Base-by-base conservation (phyloP, 2,329 filamentous ascomycete species). In the Westerdykella aurantiaca region DNA sequence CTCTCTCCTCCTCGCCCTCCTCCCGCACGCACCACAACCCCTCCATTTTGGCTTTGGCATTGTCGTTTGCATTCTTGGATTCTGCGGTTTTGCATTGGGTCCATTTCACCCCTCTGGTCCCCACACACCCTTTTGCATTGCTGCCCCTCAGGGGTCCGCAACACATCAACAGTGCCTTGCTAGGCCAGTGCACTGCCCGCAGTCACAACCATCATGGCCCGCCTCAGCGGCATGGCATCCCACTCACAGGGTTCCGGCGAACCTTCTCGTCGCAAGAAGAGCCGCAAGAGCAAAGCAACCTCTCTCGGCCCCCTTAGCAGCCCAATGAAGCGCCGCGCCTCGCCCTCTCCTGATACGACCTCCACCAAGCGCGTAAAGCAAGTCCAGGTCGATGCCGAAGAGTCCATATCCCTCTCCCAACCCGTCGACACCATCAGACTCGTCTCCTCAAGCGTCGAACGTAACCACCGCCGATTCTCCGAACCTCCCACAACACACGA, bases 211-310 rank as follows among this genome's bases (percentile, higher is more conserved):
- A 29, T 12, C 48, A 66, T 66, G 62, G 63, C 62, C 47, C 61
- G 61, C 37, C 53, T 63, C 38, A 60, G 56, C 46, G 60, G 62
- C 41, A 56, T 64, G 7, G 57, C 61, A 37, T 63, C 62, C 31
- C 64, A 66, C 45, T 56, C 60, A 45, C 54, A 61, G 39, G 63
- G 62, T 22, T 62, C 63, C 17, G 63, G 59, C 9, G 61, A 66
- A 43, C 55, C 59, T 34, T 55, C 61, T 7, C 60, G 59, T 38
- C 62, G 62, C 44, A 57, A 58, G 42, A 56, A 56, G 42, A 55
- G 58, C 43, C 61, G 63, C 39, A 64, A 61, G 54, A 51, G 47
- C 50, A 47, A 42, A 17, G 31, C 52, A 7, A 47, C 52, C n/a
- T 47, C 52, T 5, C 49, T 56, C 44, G 56, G 57, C 31, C 42